Percentiles rank a stretch among this genome's conserved stretches.
Evolutionary conservation across 1,284 basidiomycete species (phyloP).

Genomic region (Stereum hirsutum): DNA sequence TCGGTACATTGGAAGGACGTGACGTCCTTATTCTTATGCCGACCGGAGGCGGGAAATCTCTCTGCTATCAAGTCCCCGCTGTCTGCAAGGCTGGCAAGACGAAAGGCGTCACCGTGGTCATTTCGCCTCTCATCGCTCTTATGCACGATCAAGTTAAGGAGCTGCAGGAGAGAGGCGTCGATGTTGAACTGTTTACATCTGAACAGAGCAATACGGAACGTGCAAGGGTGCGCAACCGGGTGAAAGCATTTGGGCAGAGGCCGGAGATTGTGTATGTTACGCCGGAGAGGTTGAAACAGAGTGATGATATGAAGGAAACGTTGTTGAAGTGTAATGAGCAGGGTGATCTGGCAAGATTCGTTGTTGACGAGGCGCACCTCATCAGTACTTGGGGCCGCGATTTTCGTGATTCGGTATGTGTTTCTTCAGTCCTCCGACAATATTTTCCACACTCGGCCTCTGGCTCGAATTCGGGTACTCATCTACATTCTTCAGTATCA

Average conservation of each 20-base stretch:
- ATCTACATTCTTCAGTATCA: conserved; percentile 45
- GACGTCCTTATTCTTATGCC: conserved; percentile 97
- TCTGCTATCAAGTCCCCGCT: conserved; percentile 85
- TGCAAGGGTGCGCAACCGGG: conserved; percentile 28
- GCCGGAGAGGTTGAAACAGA: conserved; percentile 80
- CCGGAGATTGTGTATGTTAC: conserved; percentile 84
- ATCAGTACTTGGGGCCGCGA: conserved; percentile 83
- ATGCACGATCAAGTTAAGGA: conserved; percentile 87
- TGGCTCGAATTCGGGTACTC: conserved; percentile 13
- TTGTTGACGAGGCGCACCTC: conserved; percentile 95
- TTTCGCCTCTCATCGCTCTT: conserved; percentile 85
- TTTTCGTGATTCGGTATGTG: conserved; percentile 67
- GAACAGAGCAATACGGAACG: conserved; percentile 40
- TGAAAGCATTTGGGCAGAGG: conserved; percentile 30
- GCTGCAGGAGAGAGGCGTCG: conserved; percentile 57
- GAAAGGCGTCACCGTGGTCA: conserved; percentile 81
- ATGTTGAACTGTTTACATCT: conserved; percentile 67
- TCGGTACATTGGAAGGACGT: conserved; percentile 67
- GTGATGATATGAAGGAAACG: conserved; percentile 44
- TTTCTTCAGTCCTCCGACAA: too few relatives aligned
- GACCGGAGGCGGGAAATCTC: conserved; percentile 91
- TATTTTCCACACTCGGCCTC: background rate
- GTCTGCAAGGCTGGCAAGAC: conserved; percentile 69
- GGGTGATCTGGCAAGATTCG: conserved; percentile 75
- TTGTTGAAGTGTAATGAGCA: conserved; percentile 48